Evolutionary conservation across 1,139 yeast genomes (phyloP).

Genomic region (Lodderomyces theae): DNA sequence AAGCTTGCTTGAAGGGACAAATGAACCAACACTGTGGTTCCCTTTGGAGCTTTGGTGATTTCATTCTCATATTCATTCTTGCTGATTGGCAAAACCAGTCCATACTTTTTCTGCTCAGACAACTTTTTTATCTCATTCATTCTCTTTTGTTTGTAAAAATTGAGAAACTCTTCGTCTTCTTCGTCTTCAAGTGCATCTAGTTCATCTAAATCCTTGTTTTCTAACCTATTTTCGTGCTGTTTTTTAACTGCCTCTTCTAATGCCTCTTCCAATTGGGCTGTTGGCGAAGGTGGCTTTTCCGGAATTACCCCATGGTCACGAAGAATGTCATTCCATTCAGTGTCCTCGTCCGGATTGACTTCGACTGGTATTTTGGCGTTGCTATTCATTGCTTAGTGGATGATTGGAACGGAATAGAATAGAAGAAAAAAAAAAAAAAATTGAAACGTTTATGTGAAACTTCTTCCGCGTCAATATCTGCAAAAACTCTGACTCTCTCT

Average conservation of each 20-base stretch:
- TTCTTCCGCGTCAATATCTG: not conserved
- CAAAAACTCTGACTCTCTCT: too few relatives aligned
- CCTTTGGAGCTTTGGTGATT: conserved; percentile 74
- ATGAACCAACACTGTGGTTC: conserved; percentile 68
- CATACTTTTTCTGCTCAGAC: conserved; percentile 64
- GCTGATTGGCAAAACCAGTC: conserved; percentile 70
- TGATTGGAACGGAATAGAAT: not conserved
- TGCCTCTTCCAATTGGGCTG: conserved; percentile 82
- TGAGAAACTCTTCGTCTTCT: conserved; percentile 72
- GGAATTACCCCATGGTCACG: conserved; percentile 91
- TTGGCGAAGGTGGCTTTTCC: conserved; percentile 85
- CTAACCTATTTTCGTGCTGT: conserved; percentile 76
- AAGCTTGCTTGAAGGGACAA: conserved; percentile 65
- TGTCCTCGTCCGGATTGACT: conserved; percentile 93
- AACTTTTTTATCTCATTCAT: conserved; percentile 66
- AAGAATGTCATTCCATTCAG: conserved; percentile 97
- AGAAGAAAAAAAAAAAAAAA: not conserved
- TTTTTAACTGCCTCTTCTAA: conserved; percentile 74
- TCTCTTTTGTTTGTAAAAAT: conserved; percentile 71
- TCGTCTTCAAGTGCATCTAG: conserved; percentile 79
- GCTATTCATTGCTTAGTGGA: conserved; percentile 10
- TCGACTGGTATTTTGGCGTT: conserved; percentile 59
- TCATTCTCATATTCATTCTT: conserved; percentile 87
- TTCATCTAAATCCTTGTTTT: conserved; percentile 72
- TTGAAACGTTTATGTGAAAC: not conserved